A percentile compares a stretch with the other conserved stretches of the same genome.
Evolutionary conservation across 2,329 filamentous ascomycete genomes (phyloP).

Genomic region (Phialophora verrucosa): DNA sequence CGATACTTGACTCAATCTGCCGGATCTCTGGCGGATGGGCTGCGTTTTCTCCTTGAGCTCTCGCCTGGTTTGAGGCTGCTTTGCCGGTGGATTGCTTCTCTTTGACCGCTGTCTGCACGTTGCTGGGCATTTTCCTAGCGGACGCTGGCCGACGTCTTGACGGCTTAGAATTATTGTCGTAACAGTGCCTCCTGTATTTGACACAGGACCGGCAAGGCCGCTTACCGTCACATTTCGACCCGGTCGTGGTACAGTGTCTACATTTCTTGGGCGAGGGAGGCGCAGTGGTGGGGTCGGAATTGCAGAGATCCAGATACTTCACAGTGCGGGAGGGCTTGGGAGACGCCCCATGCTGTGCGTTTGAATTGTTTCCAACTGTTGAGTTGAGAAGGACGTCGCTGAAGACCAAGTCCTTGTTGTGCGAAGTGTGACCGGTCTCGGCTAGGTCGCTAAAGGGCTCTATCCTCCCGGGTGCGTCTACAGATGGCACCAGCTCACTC

Average conservation of each 20-base stretch:
- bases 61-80: background rate
- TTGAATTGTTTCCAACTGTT: background rate
- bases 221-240: background rate
- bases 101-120: background rate
- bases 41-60: background rate
- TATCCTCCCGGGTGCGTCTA: background rate
- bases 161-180: background rate
- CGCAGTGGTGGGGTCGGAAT: background rate
- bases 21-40: background rate
- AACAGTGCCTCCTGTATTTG: background rate
- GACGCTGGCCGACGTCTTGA: background rate
- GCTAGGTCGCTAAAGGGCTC: background rate
- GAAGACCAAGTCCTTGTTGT: conserved; percentile 9
- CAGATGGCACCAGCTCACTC: background rate
- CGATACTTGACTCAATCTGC: background rate
- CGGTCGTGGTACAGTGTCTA: background rate
- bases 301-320: conserved; percentile 3
- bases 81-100: background rate
- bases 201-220: background rate
- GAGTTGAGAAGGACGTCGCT: background rate
- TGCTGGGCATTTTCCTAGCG: background rate
- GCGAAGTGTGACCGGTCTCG: background rate
- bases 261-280: background rate
- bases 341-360: background rate
- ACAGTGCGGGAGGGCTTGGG: background rate